phyloP scores from a whole-genome alignment of 2,329 filamentous ascomycete species.

The Alternaria postmessia region DNA sequence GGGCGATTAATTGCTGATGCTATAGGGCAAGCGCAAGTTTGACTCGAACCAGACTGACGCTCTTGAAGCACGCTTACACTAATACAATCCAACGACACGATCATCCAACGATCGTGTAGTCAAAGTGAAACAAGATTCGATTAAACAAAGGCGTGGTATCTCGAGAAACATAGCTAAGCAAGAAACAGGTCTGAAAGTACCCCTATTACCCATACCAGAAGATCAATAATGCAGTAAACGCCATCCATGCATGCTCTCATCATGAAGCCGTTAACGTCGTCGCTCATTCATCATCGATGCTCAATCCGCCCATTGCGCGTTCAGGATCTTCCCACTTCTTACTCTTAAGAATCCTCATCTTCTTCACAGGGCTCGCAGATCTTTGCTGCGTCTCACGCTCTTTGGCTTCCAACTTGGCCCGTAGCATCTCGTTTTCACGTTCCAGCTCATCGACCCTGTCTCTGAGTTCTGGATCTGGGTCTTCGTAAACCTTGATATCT shows the following conservation, averaged over 20 bases:
- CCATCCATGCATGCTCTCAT: conserved; percentile 12
- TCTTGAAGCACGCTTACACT: not conserved
- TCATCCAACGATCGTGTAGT: not conserved
- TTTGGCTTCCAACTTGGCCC: conserved; percentile 49
- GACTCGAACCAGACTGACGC: not conserved
- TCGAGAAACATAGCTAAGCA: conserved; percentile 8
- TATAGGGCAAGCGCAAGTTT: not conserved
- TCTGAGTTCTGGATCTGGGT: conserved; percentile 49
- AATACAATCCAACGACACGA: not conserved
- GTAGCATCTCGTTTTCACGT: conserved; percentile 54
- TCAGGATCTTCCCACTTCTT: conserved; percentile 57
- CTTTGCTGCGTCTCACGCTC: conserved; percentile 51
- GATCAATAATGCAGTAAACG: not conserved
- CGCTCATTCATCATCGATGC: conserved; percentile 28
- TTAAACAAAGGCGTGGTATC: conserved; percentile 15
- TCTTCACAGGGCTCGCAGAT: conserved; percentile 57
- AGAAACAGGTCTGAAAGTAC: not conserved
- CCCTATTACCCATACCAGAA: not conserved
- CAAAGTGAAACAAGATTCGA: not conserved
- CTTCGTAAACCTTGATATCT: conserved; percentile 56
- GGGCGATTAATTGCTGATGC: not conserved
- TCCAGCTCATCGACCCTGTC: conserved; percentile 52
- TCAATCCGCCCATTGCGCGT: conserved; percentile 20
- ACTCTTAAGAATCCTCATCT: conserved; percentile 59
- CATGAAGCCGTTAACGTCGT: conserved; percentile 1